phyloP scores from a whole-genome alignment of 192 early-diverging fungal species.

The Rhizophlyctis rosea region DNA sequence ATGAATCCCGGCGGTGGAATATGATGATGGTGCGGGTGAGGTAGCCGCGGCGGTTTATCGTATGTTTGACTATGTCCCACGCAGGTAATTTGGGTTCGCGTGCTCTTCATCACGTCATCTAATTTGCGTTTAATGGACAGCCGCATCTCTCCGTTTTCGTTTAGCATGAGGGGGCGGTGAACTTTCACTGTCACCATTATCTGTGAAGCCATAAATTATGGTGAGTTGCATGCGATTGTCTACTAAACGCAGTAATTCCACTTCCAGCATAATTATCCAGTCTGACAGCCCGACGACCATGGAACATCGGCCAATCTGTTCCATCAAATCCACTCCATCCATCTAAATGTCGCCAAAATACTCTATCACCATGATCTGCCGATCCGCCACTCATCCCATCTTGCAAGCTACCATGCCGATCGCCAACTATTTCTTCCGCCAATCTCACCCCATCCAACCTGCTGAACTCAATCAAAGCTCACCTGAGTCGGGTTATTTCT shows the following conservation, averaged over 20 bases:
- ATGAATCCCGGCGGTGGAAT: background rate
- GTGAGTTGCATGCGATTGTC: background rate
- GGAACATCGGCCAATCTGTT: background rate
- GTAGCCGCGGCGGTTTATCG: slow-evolving; percentile 8
- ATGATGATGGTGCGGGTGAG: slow-evolving; percentile 1
- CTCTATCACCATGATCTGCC: slow-evolving; percentile 1
- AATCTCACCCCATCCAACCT: too few species aligned
- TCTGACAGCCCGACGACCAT: background rate
- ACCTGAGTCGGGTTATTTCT: slow-evolving; percentile 39
- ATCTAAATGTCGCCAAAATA: background rate
- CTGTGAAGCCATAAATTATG: slow-evolving; percentile 12
- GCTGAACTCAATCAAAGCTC: too few species aligned
- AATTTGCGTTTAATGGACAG: slow-evolving; percentile 41
- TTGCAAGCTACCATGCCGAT: too few species aligned
- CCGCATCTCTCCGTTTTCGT: slow-evolving; percentile 50
- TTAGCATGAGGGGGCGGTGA: slow-evolving; percentile 41
- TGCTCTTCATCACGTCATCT: slow-evolving; percentile 43
- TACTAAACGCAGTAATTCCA: slow-evolving; percentile 3
- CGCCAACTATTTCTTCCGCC: too few species aligned
- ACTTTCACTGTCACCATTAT: slow-evolving; percentile 42
- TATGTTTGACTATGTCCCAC: slow-evolving; percentile 36
- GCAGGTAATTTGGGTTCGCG: slow-evolving; percentile 48
- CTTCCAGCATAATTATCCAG: background rate
- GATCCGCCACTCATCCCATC: background rate
- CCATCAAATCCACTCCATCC: background rate